Percentiles rank a stretch among this genome's conserved stretches.
phyloP scores from a whole-genome alignment of 345 rosid species.

The Microcos paniculata region DNA sequence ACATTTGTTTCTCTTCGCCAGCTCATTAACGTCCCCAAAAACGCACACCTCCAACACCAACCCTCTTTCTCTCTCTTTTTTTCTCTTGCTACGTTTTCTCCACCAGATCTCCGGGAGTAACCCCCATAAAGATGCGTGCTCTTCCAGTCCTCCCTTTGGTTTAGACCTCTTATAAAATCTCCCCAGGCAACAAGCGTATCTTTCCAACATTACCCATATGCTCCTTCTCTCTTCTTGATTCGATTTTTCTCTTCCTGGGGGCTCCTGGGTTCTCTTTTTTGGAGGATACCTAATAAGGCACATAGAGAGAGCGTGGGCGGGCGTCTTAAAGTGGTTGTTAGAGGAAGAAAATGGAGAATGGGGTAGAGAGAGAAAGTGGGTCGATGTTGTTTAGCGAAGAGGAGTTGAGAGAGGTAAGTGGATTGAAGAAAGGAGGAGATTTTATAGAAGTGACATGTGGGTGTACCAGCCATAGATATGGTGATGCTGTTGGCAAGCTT shows the following conservation, averaged over 20 bases:
- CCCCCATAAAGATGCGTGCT: conserved; percentile 51
- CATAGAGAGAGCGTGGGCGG: neutral
- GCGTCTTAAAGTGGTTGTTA: conserved; percentile 9
- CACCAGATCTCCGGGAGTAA: conserved; percentile 51
- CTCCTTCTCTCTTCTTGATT: conserved; percentile 10
- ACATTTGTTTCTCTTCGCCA: conserved; percentile 45
- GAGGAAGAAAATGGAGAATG: conserved; percentile 57
- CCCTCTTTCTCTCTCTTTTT: conserved; percentile 29
- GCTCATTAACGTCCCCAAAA: conserved; percentile 49
- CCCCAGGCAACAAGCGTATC: conserved; percentile 20
- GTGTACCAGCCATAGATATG: conserved; percentile 96
- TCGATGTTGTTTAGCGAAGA: conserved; percentile 71
- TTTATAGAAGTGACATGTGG: conserved; percentile 95
- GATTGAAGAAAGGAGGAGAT: conserved; percentile 63
- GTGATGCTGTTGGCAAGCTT: conserved; percentile 98
- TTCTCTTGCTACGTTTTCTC: conserved; percentile 32
- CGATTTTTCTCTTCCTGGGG: conserved; percentile 18
- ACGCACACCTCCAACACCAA: conserved; percentile 26
- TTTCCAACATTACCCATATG: conserved; percentile 23
- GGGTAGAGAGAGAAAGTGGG: conserved; percentile 48
- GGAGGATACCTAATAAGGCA: conserved; percentile 8
- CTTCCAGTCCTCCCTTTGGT: conserved; percentile 25
- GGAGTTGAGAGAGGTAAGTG: conserved; percentile 84
- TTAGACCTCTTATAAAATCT: conserved; percentile 35
- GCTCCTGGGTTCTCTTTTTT: conserved; percentile 1